Evolutionary conservation across 2,329 filamentous ascomycete species (phyloP).

Genomic region (Exophiala mesophila): DNA sequence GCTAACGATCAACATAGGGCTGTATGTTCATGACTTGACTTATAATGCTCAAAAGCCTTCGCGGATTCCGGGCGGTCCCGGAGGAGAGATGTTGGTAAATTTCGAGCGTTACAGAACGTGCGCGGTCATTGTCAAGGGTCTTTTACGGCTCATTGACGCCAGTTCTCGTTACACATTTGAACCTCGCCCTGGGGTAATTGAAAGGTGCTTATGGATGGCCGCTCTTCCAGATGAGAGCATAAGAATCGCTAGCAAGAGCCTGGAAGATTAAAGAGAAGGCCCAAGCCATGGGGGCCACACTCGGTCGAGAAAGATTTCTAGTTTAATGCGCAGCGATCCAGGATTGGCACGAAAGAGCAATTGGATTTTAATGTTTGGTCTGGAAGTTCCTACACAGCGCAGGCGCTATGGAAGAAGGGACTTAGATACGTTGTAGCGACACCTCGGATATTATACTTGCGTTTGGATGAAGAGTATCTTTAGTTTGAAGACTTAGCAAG

Average conservation of each 20-base stretch:
- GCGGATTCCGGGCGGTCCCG: slow-evolving; percentile 45
- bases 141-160: slow-evolving; percentile 59
- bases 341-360: too few relatives aligned
- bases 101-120: slow-evolving; percentile 64
- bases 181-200: slow-evolving; percentile 54
- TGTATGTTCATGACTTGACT: slow-evolving; percentile 63
- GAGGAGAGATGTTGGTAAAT: slow-evolving; percentile 56
- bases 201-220: slow-evolving; percentile 61
- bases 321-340: too few relatives aligned
- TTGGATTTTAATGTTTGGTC: too few relatives aligned
- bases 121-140: slow-evolving; percentile 59
- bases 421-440: too few relatives aligned
- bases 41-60: slow-evolving; percentile 64
- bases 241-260: slow-evolving; percentile 38
- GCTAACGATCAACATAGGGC: slow-evolving; percentile 35
- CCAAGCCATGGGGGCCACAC: too few relatives aligned
- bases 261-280: too few relatives aligned
- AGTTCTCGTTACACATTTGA: slow-evolving; percentile 58
- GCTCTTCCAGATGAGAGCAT: slow-evolving; percentile 57
- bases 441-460: too few relatives aligned
- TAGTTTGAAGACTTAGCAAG: too few relatives aligned
- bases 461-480: too few relatives aligned
- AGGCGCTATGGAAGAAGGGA: too few relatives aligned
- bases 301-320: too few relatives aligned
- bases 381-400: too few relatives aligned